Percentiles rank a stretch among this genome's conserved stretches.
Evolutionary conservation across 2,329 filamentous ascomycete species (phyloP).

Genomic region (Chalaropsis thielavioides): DNA sequence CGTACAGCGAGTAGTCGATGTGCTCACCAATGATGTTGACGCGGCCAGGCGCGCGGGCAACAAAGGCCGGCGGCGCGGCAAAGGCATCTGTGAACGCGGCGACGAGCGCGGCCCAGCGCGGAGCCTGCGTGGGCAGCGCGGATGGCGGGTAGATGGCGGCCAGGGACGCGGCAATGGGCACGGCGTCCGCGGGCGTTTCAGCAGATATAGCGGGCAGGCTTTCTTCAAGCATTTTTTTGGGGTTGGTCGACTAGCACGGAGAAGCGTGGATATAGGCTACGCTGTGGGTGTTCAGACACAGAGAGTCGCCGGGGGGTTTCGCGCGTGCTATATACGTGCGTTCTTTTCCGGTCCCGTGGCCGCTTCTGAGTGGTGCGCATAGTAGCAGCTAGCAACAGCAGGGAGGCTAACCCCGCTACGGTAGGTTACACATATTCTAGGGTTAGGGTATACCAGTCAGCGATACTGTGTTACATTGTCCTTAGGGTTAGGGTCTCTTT

Average conservation of each 20-base stretch:
- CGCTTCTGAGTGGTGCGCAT: constrained; percentile 1
- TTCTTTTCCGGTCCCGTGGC: neutral
- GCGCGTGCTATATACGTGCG: neutral
- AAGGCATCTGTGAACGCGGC: constrained; percentile 56
- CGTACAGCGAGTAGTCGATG: constrained; percentile 96
- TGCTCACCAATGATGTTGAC: constrained; percentile 99
- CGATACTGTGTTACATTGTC: no score
- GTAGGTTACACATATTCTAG: neutral
- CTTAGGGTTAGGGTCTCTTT: neutral
- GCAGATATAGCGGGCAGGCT: neutral
- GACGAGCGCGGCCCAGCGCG: constrained; percentile 63
- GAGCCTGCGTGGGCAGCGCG: constrained; percentile 49
- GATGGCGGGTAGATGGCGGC: constrained; percentile 71
- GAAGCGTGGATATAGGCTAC: no score
- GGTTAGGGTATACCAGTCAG: neutral
- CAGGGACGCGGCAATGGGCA: constrained; percentile 62
- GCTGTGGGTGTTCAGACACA: no score
- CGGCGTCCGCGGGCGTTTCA: constrained; percentile 23
- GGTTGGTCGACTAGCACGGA: no score
- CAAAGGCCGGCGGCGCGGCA: constrained; percentile 58
- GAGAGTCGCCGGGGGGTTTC: no score
- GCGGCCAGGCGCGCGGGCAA: constrained; percentile 78
- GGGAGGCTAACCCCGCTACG: neutral
- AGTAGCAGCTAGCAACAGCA: no score
- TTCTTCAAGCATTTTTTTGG: neutral